Evolutionary conservation across 176 grass and related monocot species (phyloP), one percentile per base, ranked within the genome.

Genomic region (Lolium rigidum): DNA sequence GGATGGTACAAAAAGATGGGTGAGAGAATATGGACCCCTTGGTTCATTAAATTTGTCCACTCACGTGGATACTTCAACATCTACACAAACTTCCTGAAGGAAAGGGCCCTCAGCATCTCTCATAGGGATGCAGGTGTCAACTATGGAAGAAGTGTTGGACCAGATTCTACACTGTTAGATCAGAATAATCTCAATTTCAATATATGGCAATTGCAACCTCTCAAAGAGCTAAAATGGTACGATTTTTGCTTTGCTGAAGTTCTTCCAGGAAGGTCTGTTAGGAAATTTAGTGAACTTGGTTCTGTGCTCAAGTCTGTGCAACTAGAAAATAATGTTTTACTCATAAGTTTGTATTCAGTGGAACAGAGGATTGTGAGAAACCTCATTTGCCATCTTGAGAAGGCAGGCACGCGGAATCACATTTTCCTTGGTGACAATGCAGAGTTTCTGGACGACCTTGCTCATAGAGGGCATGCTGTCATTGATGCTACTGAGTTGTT

Each of bases 11-110:
- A 94, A 81, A 99, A 90, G 85, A 91, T 99, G 90, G 94, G 97
- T 20, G 97, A 99, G 50, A 94, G 88, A 92, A 99, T 96, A 91
- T 99, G 97, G 94, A 99, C 97, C 5, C 97, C 97, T 75, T 99
- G 97, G 94, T 99, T 94, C 88, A 90, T 99, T 80, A 99, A 96
- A 90, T 99, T 94, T 89, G 85, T 96, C 43, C 94, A 99, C 75
- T 85, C 94, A 81, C 89, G 80, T 85, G 90, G 92, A 83, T 96
- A 96, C 82, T 96, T 94, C 87, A 99, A 99, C 82, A 92, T 99
- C 46, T 99, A 94, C 76, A 99, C 97, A 82, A 94, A 96, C 61
- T 96, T 99, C 65, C 77, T 86, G 46, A 90, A 87, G 76, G 90
- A 99, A 89, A 91, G 92, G 76, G 97, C 97, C 65, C 91, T 99